Conservation (phyloP, 768 basidiomycete genomes). For the Mrakia hoshinonis region DNA sequence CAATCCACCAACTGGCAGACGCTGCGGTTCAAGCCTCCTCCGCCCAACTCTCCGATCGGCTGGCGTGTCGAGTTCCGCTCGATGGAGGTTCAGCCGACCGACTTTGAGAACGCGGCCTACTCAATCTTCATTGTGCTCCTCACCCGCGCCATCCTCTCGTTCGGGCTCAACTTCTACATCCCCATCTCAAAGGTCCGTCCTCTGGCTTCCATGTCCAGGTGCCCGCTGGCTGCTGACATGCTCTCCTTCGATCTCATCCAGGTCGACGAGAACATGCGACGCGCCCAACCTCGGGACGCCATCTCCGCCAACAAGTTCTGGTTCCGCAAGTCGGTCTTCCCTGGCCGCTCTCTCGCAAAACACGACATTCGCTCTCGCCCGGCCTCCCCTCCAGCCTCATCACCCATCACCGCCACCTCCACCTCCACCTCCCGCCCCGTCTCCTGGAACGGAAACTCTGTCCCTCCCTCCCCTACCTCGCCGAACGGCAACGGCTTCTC, state of each 20-base stretch:
- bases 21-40: slow-evolving; percentile 94
- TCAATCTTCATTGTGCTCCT: slow-evolving; percentile 88
- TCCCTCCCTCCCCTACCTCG: neutral
- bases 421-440: neutral
- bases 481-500: slow-evolving; percentile 25
- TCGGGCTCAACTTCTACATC: slow-evolving; percentile 87
- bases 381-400: slow-evolving; percentile 31
- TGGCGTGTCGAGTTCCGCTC: slow-evolving; percentile 98
- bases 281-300: slow-evolving; percentile 78
- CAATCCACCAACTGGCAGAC: slow-evolving; percentile 99
- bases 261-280: slow-evolving; percentile 95
- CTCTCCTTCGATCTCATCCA: slow-evolving; percentile 37
- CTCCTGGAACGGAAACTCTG: neutral
- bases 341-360: slow-evolving; percentile 37
- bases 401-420: slow-evolving; percentile 13
- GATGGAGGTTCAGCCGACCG: slow-evolving; percentile 98
- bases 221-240: neutral
- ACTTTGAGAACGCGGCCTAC: slow-evolving; percentile 98
- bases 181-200: slow-evolving; percentile 81
- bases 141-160: slow-evolving; percentile 82
- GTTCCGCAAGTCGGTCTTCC: slow-evolving; percentile 80
- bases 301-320: slow-evolving; percentile 65
- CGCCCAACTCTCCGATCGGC: slow-evolving; percentile 80
- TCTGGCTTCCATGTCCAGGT: neutral
- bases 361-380: slow-evolving; percentile 32